These are phyloP conservation scores for Fusarium globosum DNA, from an alignment of 2,329 filamentous ascomycete species.

Conservation along the genomic window DNA sequence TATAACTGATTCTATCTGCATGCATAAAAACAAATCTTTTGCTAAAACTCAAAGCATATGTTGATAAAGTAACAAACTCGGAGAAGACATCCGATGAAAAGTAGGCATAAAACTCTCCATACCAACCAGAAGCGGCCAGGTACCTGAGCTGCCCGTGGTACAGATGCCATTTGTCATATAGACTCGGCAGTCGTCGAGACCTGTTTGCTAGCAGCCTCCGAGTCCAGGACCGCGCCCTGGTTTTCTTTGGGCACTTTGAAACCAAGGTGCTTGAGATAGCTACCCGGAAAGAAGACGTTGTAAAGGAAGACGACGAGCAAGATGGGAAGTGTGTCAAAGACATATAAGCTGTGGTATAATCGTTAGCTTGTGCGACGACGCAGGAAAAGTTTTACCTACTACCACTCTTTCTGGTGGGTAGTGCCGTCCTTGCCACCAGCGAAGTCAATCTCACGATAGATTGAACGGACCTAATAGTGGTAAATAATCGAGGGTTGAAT, in stretches of 20 bases:
- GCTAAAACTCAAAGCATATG: background rate
- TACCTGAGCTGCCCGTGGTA: too few species aligned
- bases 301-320: conserved; percentile 33
- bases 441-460: conserved; percentile 39
- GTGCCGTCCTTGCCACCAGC: conserved; percentile 24
- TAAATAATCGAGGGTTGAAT: rapidly evolving
- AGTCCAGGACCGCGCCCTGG: background rate
- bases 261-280: conserved; percentile 32
- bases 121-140: background rate
- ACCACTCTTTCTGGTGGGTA: conserved; percentile 38
- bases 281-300: conserved; percentile 33
- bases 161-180: too few species aligned
- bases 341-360: conserved; percentile 2
- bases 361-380: rapidly evolving
- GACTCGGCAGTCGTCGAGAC: background rate
- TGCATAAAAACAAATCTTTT: background rate
- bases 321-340: conserved; percentile 33
- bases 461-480: conserved; percentile 24
- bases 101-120: background rate
- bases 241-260: conserved; percentile 24
- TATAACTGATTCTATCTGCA: background rate
- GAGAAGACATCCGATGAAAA: background rate
- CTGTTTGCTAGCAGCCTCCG: background rate
- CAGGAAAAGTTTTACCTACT: conserved; percentile 3
- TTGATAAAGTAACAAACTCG: background rate